A percentile compares a stretch with the other conserved stretches of the same genome.
These are phyloP conservation scores for Tetraselmis chui DNA, from an alignment of 139 green algal genomes.

Conservation along the genomic window DNA sequence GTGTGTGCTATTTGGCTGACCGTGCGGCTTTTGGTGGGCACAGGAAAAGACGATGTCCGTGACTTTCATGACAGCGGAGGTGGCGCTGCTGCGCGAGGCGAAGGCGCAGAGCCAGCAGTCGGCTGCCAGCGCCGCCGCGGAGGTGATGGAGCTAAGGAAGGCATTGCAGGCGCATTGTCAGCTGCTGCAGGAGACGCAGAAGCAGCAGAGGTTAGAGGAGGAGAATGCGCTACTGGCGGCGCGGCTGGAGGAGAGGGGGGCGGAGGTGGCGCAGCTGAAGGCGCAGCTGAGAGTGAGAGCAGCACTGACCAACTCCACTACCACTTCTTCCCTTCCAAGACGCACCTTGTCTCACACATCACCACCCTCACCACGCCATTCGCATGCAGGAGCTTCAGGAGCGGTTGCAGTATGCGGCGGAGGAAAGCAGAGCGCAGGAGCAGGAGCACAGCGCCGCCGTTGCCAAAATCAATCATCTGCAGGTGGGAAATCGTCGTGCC, in stretches of 20 bases:
- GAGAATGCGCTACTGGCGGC: not conserved
- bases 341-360: too few relatives aligned
- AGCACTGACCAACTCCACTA: too few relatives aligned
- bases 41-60: not conserved
- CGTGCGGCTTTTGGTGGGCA: not conserved
- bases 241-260: not conserved
- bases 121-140: not conserved
- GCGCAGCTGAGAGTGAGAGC: not conserved
- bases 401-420: not conserved
- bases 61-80: not conserved
- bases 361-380: too few relatives aligned
- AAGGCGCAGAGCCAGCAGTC: not conserved
- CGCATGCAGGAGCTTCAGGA: not conserved
- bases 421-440: not conserved
- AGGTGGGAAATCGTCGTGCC: too few relatives aligned
- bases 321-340: too few relatives aligned
- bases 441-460: not conserved
- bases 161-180: not conserved
- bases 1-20: too few relatives aligned
- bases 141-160: not conserved
- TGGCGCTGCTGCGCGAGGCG: not conserved
- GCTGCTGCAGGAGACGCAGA: not conserved
- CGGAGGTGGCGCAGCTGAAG: not conserved
- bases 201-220: not conserved
- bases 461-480: not conserved